Evolutionary conservation across 1,284 basidiomycete genomes (phyloP), one percentile per base, ranked within the genome.

Genomic region (Phylloboletellus chloephorus): DNA sequence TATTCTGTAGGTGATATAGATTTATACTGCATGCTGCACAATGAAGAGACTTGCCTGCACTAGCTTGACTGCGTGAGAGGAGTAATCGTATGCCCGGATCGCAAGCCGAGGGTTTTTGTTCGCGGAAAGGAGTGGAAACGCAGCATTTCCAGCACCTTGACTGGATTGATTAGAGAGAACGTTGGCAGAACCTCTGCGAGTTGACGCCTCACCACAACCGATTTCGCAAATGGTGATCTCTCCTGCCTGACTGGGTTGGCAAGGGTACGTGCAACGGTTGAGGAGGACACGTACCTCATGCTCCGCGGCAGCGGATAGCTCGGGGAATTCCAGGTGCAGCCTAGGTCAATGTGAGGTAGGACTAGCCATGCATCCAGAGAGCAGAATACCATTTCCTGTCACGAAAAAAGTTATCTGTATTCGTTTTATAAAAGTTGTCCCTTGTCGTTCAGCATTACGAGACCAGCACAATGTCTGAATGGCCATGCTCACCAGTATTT

Each of bases 291-390:
- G 42, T 57, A 88, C 88, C 52, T 86, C 76, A 4, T 76, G 65
- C 52, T 82, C 71, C 9, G 84, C 76, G 8, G 83, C 82, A 15
- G 72, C 71, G 16, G 86, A 70, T 13, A 96, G 72, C 56, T 94
- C 89, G 1, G 87, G 88, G 56, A 96, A 97, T 63, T 97, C 93
- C 25, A 89, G 80, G 51, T 87, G 79, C n/a, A 96, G 69, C 92
- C 83, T 86, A 31, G 2, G 12, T 15, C 16, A 16, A 33, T 10
- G 28, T 61, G 37, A 58, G 47, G 15, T 15, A 4, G 33, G 4
- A 19, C 19, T 26, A 28, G 7, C 33, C 19, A 38, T 28, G 37
- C 41, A n/a, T 30, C 25, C 3, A 29, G 13, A 15, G 6, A 4
- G 26, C 48, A 4, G 23, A 48, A 11, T 44, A 80, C 83, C 93